phyloP scores from a whole-genome alignment of 305 asterid species.

The Caryopteris hybrid region DNA sequence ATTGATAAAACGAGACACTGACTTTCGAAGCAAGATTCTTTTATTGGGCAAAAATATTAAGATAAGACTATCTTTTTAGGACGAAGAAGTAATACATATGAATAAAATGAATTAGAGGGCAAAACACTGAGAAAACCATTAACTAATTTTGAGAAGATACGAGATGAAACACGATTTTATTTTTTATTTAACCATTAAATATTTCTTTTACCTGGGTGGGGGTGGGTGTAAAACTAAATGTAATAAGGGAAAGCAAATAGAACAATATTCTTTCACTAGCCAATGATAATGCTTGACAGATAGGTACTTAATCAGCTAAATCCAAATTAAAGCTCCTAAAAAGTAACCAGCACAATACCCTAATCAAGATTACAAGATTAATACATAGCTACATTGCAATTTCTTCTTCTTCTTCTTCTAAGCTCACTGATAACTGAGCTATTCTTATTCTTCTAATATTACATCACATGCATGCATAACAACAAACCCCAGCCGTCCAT shows the following conservation, averaged over 20 bases:
- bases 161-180: too few species aligned
- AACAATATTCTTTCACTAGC: conserved; percentile 19
- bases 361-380: conserved; percentile 13
- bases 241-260: conserved; percentile 11
- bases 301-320: conserved; percentile 6
- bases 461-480: background rate
- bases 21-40: too few species aligned
- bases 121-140: too few species aligned
- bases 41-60: too few species aligned
- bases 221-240: background rate
- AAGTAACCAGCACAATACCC: background rate
- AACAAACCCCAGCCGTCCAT: background rate
- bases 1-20: too few species aligned
- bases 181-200: too few species aligned
- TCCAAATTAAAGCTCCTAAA: background rate
- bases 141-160: too few species aligned
- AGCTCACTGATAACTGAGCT: background rate
- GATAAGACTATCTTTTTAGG: too few species aligned
- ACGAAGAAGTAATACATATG: too few species aligned
- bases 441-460: conserved; percentile 11
- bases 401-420: background rate
- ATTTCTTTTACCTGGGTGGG: too few species aligned
- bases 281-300: conserved; percentile 5
- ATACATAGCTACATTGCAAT: conserved; percentile 8
- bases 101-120: too few species aligned